Base-by-base conservation (phyloP, 768 basidiomycete genomes). In the Nidula microcarpa region DNA sequence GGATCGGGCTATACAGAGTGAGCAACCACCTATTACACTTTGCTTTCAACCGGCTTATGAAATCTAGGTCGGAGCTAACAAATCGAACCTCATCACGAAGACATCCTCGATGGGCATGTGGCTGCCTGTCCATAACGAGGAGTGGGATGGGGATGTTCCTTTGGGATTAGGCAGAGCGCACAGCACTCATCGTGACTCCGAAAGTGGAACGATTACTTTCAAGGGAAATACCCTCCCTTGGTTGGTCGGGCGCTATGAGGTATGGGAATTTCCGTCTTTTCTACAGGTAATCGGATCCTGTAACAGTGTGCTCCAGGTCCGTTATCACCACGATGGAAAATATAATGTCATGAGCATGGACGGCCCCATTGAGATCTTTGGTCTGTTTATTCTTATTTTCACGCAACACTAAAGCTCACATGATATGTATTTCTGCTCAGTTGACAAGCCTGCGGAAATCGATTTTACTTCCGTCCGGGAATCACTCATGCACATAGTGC, bases 261-360 rank as follows among this genome's bases (percentile, higher is more conserved):
- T 92, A 60, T 71, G 68, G 60, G 30, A 34, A 39, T 48, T 46
- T 34, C 33, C 37, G 33, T 36, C 30, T 32, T 14, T 39, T 8
- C 37, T 36, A 32, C 16, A 9, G 16, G 35, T 43, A 30, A 3
- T 7, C 43, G 33, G 37, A 14, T 55, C 44, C 16, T 41, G 17
- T 11, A 17, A 23, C 23, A 23, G 23, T 17, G 14, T 11, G 4
- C 44, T 47, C 30, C 56, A 90, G 89, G 75, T 89, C 55, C 86
- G 93, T 3, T 95, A 94, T 65, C 97, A 99, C 62, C 95, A 98
- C 63, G 93, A 97, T 67, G 94, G 94, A 47, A 98, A 95, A 68
- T 91, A 99, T 70, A 97, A 94, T 68, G 97, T 98, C 52, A 89
- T 98, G 82, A 82, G 85, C 50, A 63, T 88, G 50, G 85, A 89